Evolutionary conservation across 2,329 filamentous ascomycete species (phyloP).

Genomic region (Aspergillus sp.): DNA sequence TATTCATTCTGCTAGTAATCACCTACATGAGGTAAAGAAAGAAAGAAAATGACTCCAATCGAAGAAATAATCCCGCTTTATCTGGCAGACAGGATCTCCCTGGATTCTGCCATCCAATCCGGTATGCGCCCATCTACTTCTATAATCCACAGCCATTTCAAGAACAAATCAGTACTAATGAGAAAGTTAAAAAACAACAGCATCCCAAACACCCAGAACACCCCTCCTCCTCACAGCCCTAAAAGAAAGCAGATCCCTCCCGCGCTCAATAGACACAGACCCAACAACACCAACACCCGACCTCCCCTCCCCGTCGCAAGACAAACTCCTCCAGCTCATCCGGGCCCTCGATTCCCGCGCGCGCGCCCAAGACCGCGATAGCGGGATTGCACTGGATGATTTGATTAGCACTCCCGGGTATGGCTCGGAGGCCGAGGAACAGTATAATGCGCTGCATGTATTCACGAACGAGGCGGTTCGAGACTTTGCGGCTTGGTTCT

Average conservation of each 20-base stretch:
- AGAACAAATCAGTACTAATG: background rate
- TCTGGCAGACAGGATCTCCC: background rate
- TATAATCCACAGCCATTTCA: too few species aligned
- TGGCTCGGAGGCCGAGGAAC: too few species aligned
- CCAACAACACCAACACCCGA: slow-evolving; percentile 4
- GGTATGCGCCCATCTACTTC: background rate
- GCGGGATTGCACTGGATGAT: too few species aligned
- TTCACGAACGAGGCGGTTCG: too few species aligned
- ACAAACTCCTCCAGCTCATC: background rate
- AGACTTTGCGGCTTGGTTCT: too few species aligned
- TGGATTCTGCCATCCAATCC: background rate
- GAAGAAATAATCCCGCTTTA: slow-evolving; percentile 1
- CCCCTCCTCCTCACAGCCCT: background rate
- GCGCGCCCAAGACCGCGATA: too few species aligned
- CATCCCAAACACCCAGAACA: background rate
- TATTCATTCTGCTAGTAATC: too few species aligned
- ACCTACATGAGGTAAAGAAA: too few species aligned
- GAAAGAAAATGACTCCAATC: background rate
- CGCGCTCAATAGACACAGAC: background rate
- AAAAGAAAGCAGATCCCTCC: slow-evolving; percentile 7
- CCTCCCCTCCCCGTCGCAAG: background rate
- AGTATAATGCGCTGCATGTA: too few species aligned
- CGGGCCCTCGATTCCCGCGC: background rate
- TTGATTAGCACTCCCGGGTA: too few species aligned
- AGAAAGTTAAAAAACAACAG: background rate